These are phyloP conservation scores for Lantana camara DNA, from an alignment of 257 asterid genomes.

Conservation along the genomic window DNA sequence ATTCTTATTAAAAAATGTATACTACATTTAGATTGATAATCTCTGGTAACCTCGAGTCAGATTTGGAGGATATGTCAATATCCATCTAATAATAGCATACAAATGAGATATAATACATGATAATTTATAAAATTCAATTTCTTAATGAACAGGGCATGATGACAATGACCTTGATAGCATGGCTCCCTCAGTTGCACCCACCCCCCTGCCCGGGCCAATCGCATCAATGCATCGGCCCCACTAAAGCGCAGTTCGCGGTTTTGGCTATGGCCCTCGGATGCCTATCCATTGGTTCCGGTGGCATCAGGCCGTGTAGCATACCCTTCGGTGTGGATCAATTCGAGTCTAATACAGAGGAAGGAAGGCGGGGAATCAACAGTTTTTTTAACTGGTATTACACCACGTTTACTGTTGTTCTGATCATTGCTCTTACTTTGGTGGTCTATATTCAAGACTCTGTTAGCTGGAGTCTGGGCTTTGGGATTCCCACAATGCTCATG, in stretches of 20 bases:
- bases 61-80: too few relatives aligned
- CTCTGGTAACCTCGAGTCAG: too few relatives aligned
- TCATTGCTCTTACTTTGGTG: constrained; percentile 59
- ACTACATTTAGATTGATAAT: too few relatives aligned
- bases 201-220: constrained; percentile 52
- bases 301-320: constrained; percentile 94
- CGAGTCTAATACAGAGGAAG: constrained; percentile 59
- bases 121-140: neutral
- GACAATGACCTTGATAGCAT: constrained; percentile 61
- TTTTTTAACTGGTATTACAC: constrained; percentile 94
- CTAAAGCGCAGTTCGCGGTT: constrained; percentile 51
- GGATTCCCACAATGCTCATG: constrained; percentile 68
- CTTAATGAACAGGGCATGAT: constrained; percentile 73
- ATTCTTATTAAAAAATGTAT: too few relatives aligned
- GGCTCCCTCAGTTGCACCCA: constrained; percentile 72
- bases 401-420: constrained; percentile 61
- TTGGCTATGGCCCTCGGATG: constrained; percentile 47
- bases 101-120: too few relatives aligned
- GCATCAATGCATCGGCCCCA: constrained; percentile 58
- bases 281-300: constrained; percentile 66
- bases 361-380: constrained; percentile 73
- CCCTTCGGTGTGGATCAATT: constrained; percentile 96
- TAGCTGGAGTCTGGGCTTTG: constrained; percentile 75
- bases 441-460: constrained; percentile 77
- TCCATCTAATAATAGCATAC: too few relatives aligned